phyloP scores from a whole-genome alignment of 345 rosid species.

The Odontarrhena argentea region DNA sequence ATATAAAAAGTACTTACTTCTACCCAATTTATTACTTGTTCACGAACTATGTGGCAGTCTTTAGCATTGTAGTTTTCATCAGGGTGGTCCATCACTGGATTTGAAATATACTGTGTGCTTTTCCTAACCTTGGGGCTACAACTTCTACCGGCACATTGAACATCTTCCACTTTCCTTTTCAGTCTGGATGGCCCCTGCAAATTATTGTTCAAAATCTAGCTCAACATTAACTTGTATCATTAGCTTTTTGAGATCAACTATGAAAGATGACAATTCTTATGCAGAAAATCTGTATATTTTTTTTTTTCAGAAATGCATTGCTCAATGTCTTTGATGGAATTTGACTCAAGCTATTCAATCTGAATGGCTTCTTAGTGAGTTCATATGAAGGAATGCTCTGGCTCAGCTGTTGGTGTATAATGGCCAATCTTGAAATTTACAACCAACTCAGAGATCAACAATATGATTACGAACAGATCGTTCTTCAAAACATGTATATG shows the following conservation, averaged over 20 bases:
- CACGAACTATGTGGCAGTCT: conserved; percentile 39
- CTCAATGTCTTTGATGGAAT: conserved; percentile 34
- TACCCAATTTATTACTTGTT: conserved; percentile 49
- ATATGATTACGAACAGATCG: conserved; percentile 20
- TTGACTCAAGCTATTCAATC: conserved; percentile 34
- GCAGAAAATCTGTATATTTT: conserved; percentile 32
- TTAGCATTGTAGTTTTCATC: conserved; percentile 40
- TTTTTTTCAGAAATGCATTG: conserved; percentile 28
- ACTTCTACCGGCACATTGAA: conserved; percentile 34
- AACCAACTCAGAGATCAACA: conserved; percentile 34
- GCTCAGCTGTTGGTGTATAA: conserved; percentile 34
- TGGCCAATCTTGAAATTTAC: conserved; percentile 31
- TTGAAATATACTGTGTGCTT: conserved; percentile 31
- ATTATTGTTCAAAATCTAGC: conserved; percentile 36
- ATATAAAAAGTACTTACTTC: conserved; percentile 55
- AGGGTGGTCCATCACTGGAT: conserved; percentile 42
- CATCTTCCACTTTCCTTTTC: conserved; percentile 61
- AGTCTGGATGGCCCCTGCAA: conserved; percentile 45
- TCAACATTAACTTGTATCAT: conserved; percentile 23
- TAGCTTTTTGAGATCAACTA: conserved; percentile 27
- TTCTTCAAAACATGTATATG: conserved; percentile 22
- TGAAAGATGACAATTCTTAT: conserved; percentile 32
- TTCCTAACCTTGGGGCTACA: conserved; percentile 41
- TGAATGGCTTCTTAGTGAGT: conserved; percentile 44
- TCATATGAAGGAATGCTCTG: conserved; percentile 42